Percentiles rank a stretch among this genome's conserved stretches.
These are phyloP conservation scores for Borovskyia barvae DNA, from an alignment of 208 protist genomes.

Conservation along the genomic window DNA sequence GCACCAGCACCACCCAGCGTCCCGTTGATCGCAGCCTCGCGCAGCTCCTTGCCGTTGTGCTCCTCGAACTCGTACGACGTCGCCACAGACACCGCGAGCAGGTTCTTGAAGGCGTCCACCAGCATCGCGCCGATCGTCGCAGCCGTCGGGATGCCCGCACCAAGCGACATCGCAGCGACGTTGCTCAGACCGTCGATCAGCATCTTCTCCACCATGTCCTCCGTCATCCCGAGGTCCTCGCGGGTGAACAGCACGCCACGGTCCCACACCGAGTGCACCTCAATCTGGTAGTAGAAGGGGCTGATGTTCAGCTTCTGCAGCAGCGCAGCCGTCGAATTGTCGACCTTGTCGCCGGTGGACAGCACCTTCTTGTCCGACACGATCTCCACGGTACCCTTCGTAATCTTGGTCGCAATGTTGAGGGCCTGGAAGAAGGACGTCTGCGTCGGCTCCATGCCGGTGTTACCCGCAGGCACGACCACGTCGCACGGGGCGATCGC, in stretches of 20 bases:
- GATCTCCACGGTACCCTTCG: slow-evolving; percentile 99
- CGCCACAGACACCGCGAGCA: slow-evolving; percentile 94
- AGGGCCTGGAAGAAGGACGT: slow-evolving; percentile 99
- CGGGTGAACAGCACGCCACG: slow-evolving; percentile 93
- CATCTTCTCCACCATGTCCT: slow-evolving; percentile 87
- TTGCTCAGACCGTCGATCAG: slow-evolving; percentile 90
- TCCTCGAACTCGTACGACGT: slow-evolving; percentile 93
- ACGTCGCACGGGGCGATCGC: slow-evolving; percentile 97
- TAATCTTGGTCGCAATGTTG: slow-evolving; percentile 99
- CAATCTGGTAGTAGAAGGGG: slow-evolving; percentile 98
- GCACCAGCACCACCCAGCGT: slow-evolving; percentile 73
- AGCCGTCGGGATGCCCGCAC: slow-evolving; percentile 92
- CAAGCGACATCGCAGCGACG: slow-evolving; percentile 95
- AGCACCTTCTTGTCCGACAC: slow-evolving; percentile 95
- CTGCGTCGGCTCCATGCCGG: slow-evolving; percentile 97
- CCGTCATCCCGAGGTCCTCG: slow-evolving; percentile 94
- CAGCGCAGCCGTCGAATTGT: slow-evolving; percentile 96
- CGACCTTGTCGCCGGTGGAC: slow-evolving; percentile 95
- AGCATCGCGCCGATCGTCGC: slow-evolving; percentile 96
- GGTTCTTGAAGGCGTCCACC: slow-evolving; percentile 96
- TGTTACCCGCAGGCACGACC: slow-evolving; percentile 94
- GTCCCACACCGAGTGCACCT: slow-evolving; percentile 95
- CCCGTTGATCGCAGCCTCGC: slow-evolving; percentile 87
- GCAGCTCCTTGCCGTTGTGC: slow-evolving; percentile 81
- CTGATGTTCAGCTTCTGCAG: slow-evolving; percentile 98